Base-by-base conservation (phyloP, 805 yeast genomes). In the Yamadazyma insecticola region DNA sequence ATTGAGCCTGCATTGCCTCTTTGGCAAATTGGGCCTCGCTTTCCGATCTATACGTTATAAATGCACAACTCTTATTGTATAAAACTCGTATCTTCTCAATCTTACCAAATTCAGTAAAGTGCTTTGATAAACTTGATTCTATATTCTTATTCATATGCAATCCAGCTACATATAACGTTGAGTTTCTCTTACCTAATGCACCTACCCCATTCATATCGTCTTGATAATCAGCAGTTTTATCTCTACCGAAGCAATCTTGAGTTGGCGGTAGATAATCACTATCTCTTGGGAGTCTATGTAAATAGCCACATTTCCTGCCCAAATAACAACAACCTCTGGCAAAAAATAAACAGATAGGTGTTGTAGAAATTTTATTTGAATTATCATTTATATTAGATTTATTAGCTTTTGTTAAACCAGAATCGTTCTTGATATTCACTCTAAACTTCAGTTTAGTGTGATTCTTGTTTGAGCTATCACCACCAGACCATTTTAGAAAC, bases 201-300 rank as follows among this genome's bases (percentile, higher is more conserved):
- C 97, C 98, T 3, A 88, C 81, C 20, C 98, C 98, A 17, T 82
- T 77, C 96, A 88, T 88, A 56, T 90, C 97, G 43, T 90, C 96
- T 43, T 88, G 63, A 47, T 85, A 86, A 28, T 77, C 82, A 1
- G 82, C 67, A 40, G 81, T 81, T 53, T 83, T 86, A 48, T 85
- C 95, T 37, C 98, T 63, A 2, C 97, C 97, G 65, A 90, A 90
- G 48, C 97, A 89, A 57, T 90, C 98, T 16, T 76, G 67, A 0
- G 87, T 76, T 2, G 80, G 69, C 2, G 78, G 69, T 27, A 66
- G 66, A 22, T 64, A 55, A 47, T 89, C 96, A 5, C 54, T 48
- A 0, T 67, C 72, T 4, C 46, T 35, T 0, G 98, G 97, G 5
- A 84, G 50, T 31, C 96, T 63, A 53, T 90, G 98, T 19, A 81